Conservation (phyloP, 768 basidiomycete species). For the Boletus barrowsii region DNA sequence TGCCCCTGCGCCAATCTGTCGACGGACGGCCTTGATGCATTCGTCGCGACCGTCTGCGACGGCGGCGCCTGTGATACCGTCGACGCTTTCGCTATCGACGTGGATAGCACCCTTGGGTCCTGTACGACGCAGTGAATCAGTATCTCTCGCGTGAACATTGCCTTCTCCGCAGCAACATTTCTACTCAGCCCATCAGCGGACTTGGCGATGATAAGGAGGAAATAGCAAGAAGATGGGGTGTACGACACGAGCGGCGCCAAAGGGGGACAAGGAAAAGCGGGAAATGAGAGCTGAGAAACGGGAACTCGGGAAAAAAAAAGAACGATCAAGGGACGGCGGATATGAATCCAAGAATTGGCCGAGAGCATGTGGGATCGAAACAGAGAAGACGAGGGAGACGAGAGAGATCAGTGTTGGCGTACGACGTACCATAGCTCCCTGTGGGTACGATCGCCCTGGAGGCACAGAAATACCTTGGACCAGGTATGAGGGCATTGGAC, state of each 20-base stretch:
- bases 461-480: constrained; percentile 61
- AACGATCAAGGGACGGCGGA: not conserved
- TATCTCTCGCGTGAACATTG: not conserved
- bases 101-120: constrained; percentile 52
- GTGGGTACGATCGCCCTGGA: constrained; percentile 43
- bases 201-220: constrained; percentile 14
- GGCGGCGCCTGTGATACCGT: constrained; percentile 56
- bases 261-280: not conserved
- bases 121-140: constrained; percentile 19
- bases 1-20: constrained; percentile 61
- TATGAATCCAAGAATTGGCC: not conserved
- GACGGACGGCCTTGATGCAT: constrained; percentile 53
- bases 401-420: no score
- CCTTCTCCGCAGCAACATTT: not conserved
- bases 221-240: not conserved
- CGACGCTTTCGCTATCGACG: constrained; percentile 44
- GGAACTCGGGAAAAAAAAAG: not conserved
- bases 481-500: constrained; percentile 44
- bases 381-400: not conserved
- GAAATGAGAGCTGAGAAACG: not conserved
- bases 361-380: not conserved
- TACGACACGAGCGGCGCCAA: not conserved
- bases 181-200: constrained; percentile 9
- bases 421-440: no score
- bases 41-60: constrained; percentile 55